Base-by-base conservation (phyloP, 495 filamentous ascomycete genomes). In the Lentithecium fluviatile region DNA sequence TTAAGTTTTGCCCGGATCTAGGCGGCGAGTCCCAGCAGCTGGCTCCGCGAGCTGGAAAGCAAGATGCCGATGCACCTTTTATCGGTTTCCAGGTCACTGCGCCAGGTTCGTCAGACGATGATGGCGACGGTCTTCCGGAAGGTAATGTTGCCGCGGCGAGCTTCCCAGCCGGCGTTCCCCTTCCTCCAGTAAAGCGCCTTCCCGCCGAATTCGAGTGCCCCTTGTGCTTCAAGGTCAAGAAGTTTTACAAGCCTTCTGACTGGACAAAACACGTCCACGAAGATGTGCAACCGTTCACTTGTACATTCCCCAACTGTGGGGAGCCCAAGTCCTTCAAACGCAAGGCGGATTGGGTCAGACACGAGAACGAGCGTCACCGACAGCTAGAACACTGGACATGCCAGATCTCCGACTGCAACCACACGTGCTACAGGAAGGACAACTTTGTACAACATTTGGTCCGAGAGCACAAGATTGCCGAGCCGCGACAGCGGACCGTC, bases 191-290 rank as follows among this genome's bases (percentile, higher is more conserved):
- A 25, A 77, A 75, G 38, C 82, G 83, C 19, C 79, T 97, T 15
- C 93, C 93, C 5, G 90, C 91, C 10, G 85, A 93, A 66, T 95
- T 97, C 65, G 93, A 97, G 73, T 97, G 93, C 64, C 85, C 89
- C 29, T 77, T 96, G 20, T 97, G 93, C 74, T 97, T 91, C 77
- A 83, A 87, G 66, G 83, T 88, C 43, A 96, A 95, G 74, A 91
- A 87, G 62, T 91, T 96, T 70, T 83, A 87, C 65, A 97, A 97
- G 73, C 93, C 93, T 29, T 96, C 93, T 0, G 93, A 97, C 74
- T 97, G 93, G 93, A 95, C 93, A 13, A 97, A 97, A 71, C 93
- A 97, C 68, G 89, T 97, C 6, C 90, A 95, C 68, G 93, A 97
- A 72, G 93, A 97, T 70, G 84, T 97, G 11, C 89, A 95, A 69